phyloP scores from a whole-genome alignment of 305 asterid genomes.

The Fraxinus paxiana region DNA sequence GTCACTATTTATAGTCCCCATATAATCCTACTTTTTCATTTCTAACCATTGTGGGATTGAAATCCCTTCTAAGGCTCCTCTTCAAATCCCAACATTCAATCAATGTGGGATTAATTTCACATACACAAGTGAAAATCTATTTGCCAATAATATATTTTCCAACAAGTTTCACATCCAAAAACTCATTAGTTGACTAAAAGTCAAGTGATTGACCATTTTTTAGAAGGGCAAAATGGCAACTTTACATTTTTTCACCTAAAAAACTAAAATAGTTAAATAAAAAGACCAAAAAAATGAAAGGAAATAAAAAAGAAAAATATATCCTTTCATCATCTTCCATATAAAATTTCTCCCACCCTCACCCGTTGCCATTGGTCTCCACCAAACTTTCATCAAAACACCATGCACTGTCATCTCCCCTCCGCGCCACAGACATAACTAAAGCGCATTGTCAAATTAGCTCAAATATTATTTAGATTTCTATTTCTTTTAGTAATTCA shows the following conservation, averaged over 20 bases:
- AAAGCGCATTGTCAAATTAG: not conserved
- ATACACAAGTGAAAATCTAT: too few relatives aligned
- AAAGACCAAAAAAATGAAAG: not conserved
- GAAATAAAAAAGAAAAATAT: not conserved
- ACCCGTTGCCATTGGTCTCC: not conserved
- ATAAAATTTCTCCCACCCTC: not conserved
- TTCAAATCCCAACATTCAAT: too few relatives aligned
- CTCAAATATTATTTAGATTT: not conserved
- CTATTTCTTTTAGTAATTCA: not conserved
- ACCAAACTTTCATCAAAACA: not conserved
- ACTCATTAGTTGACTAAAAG: not conserved
- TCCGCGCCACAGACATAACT: not conserved
- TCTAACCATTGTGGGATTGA: too few relatives aligned
- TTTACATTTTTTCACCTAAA: not conserved
- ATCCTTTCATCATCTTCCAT: not conserved
- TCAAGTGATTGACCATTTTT: not conserved
- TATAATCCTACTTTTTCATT: too few relatives aligned
- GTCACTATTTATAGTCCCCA: too few relatives aligned
- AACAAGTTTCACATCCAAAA: not conserved
- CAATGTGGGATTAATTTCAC: too few relatives aligned
- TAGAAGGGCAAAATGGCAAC: not conserved
- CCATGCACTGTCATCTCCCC: not conserved
- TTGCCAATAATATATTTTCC: too few relatives aligned
- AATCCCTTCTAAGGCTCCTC: too few relatives aligned
- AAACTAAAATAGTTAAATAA: not conserved